phyloP scores from a whole-genome alignment of 1,284 basidiomycete species.

The Trametes sp. region DNA sequence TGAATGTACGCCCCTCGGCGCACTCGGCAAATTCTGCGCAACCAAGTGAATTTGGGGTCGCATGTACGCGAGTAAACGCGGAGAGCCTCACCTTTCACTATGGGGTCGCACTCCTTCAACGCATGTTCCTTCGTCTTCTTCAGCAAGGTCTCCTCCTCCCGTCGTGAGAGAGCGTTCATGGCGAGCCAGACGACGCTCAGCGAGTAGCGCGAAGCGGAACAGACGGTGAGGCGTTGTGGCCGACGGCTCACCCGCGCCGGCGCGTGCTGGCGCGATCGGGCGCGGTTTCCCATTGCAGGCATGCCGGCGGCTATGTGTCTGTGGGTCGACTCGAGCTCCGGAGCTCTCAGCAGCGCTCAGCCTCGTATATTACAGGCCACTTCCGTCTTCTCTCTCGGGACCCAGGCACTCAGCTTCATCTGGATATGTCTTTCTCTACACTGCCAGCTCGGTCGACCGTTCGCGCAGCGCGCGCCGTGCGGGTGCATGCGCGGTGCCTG shows the following conservation, averaged over 20 bases:
- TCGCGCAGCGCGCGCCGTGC: slow-evolving; percentile 32
- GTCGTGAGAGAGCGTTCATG: slow-evolving; percentile 88
- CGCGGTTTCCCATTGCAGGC: slow-evolving; percentile 11
- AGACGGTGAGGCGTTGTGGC: slow-evolving; percentile 19
- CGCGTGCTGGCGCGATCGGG: slow-evolving; percentile 23
- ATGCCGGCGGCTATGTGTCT: slow-evolving; percentile 27
- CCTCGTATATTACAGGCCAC: too few species aligned
- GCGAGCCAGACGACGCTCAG: slow-evolving; percentile 14
- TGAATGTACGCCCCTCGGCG: slow-evolving; percentile 81
- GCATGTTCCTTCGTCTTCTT: slow-evolving; percentile 86
- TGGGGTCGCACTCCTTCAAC: slow-evolving; percentile 77
- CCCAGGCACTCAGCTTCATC: too few species aligned
- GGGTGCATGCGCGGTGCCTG: slow-evolving; percentile 50
- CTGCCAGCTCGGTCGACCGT: slow-evolving; percentile 28
- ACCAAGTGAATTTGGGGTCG: not conserved
- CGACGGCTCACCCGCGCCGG: slow-evolving; percentile 29
- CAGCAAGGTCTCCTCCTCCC: slow-evolving; percentile 86
- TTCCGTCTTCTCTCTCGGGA: too few species aligned
- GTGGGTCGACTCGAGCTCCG: slow-evolving; percentile 8
- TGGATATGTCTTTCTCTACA: slow-evolving; percentile 25
- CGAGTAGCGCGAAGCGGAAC: slow-evolving; percentile 9
- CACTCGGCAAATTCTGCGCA: slow-evolving; percentile 83
- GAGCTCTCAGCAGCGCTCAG: slow-evolving; percentile 1
- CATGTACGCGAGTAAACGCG: not conserved
- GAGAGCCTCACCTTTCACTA: slow-evolving; percentile 70